Evolutionary conservation across 805 yeast species (phyloP), one percentile per base, ranked within the genome.

Genomic region (Suhomyces tanzawaensis): DNA sequence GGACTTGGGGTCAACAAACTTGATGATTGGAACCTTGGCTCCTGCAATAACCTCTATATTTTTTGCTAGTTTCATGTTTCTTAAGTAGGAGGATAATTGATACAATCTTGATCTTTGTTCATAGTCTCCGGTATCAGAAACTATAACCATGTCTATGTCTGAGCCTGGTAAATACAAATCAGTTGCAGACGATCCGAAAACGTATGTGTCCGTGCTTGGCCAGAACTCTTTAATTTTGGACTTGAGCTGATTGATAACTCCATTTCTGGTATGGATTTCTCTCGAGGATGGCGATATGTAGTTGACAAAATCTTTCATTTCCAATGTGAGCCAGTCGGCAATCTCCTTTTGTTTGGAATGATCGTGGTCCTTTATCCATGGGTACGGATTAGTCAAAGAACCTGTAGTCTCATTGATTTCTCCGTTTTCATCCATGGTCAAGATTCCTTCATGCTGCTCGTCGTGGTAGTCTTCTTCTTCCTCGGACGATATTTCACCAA

Each of bases 181-280:
- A 0, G 97, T 90, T 0, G 98, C 96, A 58, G 78, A 85, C 0
- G 97, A 90, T 0, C 99, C 99, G 67, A 93, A 91, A 6, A 90
- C 95, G 45, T 82, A 82, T 4, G 85, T 77, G 40, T 82, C 84
- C 12, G 91, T 80, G 44, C 79, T 85, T 1, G 81, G 80, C 96
- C 97, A 91, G 37, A 82, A 64, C 2, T 61, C 55, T 4, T 67
- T 61, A 1, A 77, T 69, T 36, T 77, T 71, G 5, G 59, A 55
- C 45, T 82, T 77, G 22, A 93, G 63, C 36, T 76, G 71, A 25
- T 68, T 60, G 19, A 91, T 82, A 2, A 86, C 81, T 4, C 59
- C 59, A 47, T 85, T 83, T 54, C 98, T 77, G 3, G 74, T 64
- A 29, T 66, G 58, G 40, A 85, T 83, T 51, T 91, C 98, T 12